Evolutionary conservation across 176 grass and related monocot species (phyloP).

Genomic region (Luzula sylvatica): DNA sequence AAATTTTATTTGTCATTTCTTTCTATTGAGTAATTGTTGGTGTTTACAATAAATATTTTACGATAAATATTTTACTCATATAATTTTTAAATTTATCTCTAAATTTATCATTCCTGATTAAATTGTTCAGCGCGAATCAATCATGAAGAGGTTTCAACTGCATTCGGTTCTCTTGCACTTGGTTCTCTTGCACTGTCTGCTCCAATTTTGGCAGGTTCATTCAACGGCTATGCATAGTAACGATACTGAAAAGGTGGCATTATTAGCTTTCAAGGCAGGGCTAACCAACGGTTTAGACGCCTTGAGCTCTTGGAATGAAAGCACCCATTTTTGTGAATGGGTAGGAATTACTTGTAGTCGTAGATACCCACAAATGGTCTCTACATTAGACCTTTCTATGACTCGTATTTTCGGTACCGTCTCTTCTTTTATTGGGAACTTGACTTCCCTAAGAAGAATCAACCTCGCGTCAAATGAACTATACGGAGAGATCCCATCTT

Average conservation of each 20-base stretch:
- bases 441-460: not conserved
- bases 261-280: not conserved
- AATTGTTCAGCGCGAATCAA: too few species aligned
- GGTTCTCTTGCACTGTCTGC: too few species aligned
- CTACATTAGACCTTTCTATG: not conserved
- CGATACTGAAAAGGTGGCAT: not conserved
- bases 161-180: too few species aligned
- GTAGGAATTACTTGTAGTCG: not conserved
- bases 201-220: too few species aligned
- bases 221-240: not conserved
- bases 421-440: not conserved
- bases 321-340: not conserved
- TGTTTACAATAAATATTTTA: too few species aligned
- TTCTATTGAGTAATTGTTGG: too few species aligned
- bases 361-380: not conserved
- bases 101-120: too few species aligned
- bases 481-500: not conserved
- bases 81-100: too few species aligned
- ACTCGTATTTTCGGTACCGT: not conserved
- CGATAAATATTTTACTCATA: too few species aligned
- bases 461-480: not conserved
- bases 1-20: too few species aligned
- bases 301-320: conserved; percentile 4
- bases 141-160: too few species aligned
- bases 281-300: not conserved